Percentiles rank a stretch among this genome's conserved stretches.
Evolutionary conservation across 1,284 basidiomycete genomes (phyloP).

Genomic region (Ceratobasidium sp.): DNA sequence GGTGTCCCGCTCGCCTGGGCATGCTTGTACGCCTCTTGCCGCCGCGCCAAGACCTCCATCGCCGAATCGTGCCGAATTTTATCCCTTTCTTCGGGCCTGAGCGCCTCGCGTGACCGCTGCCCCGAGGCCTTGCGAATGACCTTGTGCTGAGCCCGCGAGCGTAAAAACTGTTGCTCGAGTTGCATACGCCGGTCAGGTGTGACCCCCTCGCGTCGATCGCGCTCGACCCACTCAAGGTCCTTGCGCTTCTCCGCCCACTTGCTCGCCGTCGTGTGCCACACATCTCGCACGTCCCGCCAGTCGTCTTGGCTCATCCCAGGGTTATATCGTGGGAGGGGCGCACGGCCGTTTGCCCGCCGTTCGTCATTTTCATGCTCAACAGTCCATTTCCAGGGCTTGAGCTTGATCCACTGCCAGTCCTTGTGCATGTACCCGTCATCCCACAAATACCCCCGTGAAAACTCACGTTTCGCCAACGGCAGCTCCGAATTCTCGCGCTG

Average conservation of each 20-base stretch:
- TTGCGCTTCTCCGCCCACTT: constrained; percentile 41
- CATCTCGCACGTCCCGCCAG: constrained; percentile 39
- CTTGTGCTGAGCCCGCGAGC: constrained; percentile 20
- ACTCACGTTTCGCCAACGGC: constrained; percentile 37
- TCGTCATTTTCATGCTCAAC: constrained; percentile 42
- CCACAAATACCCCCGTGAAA: constrained; percentile 33
- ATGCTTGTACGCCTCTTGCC: constrained; percentile 16
- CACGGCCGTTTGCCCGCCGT: constrained; percentile 18
- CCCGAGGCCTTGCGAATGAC: constrained; percentile 16
- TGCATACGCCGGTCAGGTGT: constrained; percentile 10
- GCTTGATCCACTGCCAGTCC: constrained; percentile 36
- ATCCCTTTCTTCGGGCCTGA: constrained; percentile 15
- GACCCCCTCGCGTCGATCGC: constrained; percentile 26
- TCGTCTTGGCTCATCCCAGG: constrained; percentile 38
- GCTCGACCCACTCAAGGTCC: constrained; percentile 26
- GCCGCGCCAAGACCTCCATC: constrained; percentile 27
- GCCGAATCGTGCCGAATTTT: constrained; percentile 27
- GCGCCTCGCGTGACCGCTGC: constrained; percentile 13
- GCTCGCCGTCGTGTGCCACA: constrained; percentile 42
- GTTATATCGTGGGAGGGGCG: constrained; percentile 22
- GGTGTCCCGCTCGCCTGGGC: constrained; percentile 3
- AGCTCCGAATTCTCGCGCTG: constrained; percentile 39
- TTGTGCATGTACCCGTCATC: constrained; percentile 35
- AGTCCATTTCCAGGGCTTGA: constrained; percentile 29
- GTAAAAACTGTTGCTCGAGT: constrained; percentile 19